phyloP scores from a whole-genome alignment of 2,329 filamentous ascomycete genomes.

The Cytospora piceae region DNA sequence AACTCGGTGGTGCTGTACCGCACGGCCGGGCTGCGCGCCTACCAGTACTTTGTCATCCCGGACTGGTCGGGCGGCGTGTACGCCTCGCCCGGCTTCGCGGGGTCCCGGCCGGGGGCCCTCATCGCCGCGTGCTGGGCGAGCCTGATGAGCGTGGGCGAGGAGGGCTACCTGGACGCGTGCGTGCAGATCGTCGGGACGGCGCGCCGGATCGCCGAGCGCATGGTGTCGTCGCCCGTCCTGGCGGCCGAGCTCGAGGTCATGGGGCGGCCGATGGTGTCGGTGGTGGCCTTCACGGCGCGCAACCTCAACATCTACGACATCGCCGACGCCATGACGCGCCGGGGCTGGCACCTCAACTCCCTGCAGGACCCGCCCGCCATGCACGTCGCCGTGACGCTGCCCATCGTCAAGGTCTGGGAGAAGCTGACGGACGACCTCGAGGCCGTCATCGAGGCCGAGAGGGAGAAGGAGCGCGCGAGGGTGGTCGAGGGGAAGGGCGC shows the following conservation, averaged over 20 bases:
- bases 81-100: conserved; percentile 88
- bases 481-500: conserved; percentile 68
- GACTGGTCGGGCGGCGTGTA: conserved; percentile 98
- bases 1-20: conserved; percentile 95
- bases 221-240: conserved; percentile 71
- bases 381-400: conserved; percentile 90
- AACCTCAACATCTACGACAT: conserved; percentile 94
- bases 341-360: conserved; percentile 95
- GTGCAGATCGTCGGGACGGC: conserved; percentile 84
- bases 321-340: conserved; percentile 80
- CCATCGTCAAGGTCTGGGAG: conserved; percentile 81
- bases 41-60: conserved; percentile 95
- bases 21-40: conserved; percentile 73
- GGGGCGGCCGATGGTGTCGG: conserved; percentile 84
- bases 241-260: conserved; percentile 76
- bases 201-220: conserved; percentile 78
- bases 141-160: conserved; percentile 84
- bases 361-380: conserved; percentile 90
- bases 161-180: conserved; percentile 86
- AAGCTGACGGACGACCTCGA: conserved; percentile 75
- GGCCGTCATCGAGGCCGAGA: conserved; percentile 69
- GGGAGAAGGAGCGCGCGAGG: conserved; percentile 77
- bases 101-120: conserved; percentile 87
- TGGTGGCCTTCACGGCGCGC: conserved; percentile 84
- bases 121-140: conserved; percentile 96